Percentiles rank a stretch among this genome's conserved stretches.
Evolutionary conservation across 1,284 basidiomycete genomes (phyloP).

Genomic region (Pseudozyma thailandica): DNA sequence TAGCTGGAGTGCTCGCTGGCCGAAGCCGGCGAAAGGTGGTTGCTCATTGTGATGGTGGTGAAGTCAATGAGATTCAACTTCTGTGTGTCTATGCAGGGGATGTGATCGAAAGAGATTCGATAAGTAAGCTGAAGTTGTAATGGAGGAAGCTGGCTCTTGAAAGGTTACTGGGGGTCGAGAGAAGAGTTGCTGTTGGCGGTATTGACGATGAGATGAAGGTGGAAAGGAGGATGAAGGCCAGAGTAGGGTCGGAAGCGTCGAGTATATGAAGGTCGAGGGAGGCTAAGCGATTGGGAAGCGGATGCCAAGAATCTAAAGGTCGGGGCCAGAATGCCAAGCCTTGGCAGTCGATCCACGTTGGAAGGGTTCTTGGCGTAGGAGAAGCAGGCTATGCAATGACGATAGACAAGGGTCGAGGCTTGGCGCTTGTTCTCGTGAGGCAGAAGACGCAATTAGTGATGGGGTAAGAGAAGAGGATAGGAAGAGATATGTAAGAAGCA

Average conservation of each 20-base stretch:
- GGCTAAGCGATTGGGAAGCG: background rate
- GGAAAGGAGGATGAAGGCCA: background rate
- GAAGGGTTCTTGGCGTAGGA: constrained; percentile 1
- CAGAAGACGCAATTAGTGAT: background rate
- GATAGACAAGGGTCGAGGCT: constrained; percentile 12
- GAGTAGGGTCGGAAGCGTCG: constrained; percentile 4
- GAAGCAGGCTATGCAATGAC: background rate
- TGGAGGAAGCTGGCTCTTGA: background rate
- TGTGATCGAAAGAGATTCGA: too few species aligned
- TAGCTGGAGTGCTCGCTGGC: constrained; percentile 53
- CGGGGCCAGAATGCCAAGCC: constrained; percentile 34
- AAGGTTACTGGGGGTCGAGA: background rate
- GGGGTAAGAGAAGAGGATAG: constrained; percentile 6
- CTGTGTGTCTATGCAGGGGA: background rate
- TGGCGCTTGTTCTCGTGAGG: constrained; percentile 2
- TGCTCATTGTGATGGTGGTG: constrained; percentile 29
- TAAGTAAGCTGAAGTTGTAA: background rate
- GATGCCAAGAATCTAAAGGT: constrained; percentile 45
- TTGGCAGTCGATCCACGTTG: constrained; percentile 47
- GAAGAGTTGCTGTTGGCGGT: constrained; percentile 8
- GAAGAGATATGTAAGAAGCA: constrained; percentile 8
- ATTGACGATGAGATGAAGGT: constrained; percentile 1
- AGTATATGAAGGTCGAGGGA: constrained; percentile 37
- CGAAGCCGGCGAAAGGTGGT: constrained; percentile 45
- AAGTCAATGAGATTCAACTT: background rate